Percentiles rank a stretch among this genome's conserved stretches.
Evolutionary conservation across 768 basidiomycete species (phyloP).

Genomic region (Podaxis sp.): DNA sequence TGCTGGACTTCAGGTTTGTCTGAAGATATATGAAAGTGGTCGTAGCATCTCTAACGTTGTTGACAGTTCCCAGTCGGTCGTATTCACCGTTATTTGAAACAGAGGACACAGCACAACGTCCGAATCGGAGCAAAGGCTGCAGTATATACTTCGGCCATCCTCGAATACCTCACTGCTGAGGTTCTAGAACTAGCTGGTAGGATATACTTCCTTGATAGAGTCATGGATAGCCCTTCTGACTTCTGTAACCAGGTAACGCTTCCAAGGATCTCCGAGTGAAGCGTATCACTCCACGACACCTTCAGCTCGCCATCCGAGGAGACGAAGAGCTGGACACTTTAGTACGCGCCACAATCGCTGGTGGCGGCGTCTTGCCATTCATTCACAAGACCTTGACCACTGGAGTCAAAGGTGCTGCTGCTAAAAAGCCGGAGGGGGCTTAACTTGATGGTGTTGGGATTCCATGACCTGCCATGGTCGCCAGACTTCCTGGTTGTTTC

Average conservation of each 20-base stretch:
- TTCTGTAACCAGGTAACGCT: slow-evolving; percentile 67
- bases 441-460: slow-evolving; percentile 8
- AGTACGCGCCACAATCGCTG: slow-evolving; percentile 91
- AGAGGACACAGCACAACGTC: slow-evolving; percentile 88
- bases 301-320: slow-evolving; percentile 94
- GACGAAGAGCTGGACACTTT: slow-evolving; percentile 97
- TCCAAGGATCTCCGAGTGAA: slow-evolving; percentile 97
- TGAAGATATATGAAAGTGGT: neutral
- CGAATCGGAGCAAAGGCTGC: slow-evolving; percentile 98
- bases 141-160: slow-evolving; percentile 92
- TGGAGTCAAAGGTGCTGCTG: slow-evolving; percentile 35
- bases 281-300: slow-evolving; percentile 93
- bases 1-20: slow-evolving; percentile 78
- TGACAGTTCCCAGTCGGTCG: slow-evolving; percentile 90
- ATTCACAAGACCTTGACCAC: slow-evolving; percentile 81
- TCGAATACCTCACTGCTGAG: slow-evolving; percentile 95
- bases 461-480: neutral
- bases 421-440: slow-evolving; percentile 40
- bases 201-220: slow-evolving; percentile 20
- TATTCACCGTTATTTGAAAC: slow-evolving; percentile 95
- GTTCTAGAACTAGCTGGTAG: slow-evolving; percentile 92
- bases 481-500: neutral
- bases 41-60: neutral
- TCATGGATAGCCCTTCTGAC: neutral
- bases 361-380: slow-evolving; percentile 83